phyloP scores from a whole-genome alignment of 805 yeast species.

The Schizosaccharomyces japonicus region DNA sequence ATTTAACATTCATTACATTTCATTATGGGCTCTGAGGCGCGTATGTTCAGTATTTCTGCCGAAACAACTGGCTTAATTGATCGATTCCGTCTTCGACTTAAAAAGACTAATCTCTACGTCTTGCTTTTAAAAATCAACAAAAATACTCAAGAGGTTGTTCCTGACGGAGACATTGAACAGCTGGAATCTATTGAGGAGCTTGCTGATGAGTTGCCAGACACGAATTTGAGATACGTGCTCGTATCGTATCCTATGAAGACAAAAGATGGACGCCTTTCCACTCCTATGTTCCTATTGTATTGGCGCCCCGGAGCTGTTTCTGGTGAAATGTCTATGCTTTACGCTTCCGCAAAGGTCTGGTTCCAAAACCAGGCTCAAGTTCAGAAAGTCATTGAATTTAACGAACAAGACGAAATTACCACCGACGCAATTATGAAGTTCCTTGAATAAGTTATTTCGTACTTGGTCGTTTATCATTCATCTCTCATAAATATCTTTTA shows the following conservation, averaged over 20 bases:
- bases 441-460: background rate
- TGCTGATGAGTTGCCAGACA: conserved; percentile 58
- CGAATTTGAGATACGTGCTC: conserved; percentile 50
- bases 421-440: background rate
- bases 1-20: too few relatives aligned
- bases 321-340: conserved; percentile 61
- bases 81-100: background rate
- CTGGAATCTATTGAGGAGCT: conserved; percentile 30
- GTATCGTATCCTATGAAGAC: conserved; percentile 51
- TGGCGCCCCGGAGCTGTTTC: conserved; percentile 76
- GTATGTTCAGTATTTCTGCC: conserved; percentile 2
- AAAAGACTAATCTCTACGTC: background rate
- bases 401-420: background rate
- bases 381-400: background rate
- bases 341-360: conserved; percentile 46
- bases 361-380: background rate
- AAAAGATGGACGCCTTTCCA: conserved; percentile 46
- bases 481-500: too few relatives aligned
- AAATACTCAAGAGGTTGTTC: background rate
- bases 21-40: background rate
- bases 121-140: background rate
- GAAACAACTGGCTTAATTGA: background rate
- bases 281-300: conserved; percentile 60
- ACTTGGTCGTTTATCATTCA: background rate
- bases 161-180: background rate